Conservation (phyloP, 2,329 filamentous ascomycete species). For the Paecilomyces fulvus region DNA sequence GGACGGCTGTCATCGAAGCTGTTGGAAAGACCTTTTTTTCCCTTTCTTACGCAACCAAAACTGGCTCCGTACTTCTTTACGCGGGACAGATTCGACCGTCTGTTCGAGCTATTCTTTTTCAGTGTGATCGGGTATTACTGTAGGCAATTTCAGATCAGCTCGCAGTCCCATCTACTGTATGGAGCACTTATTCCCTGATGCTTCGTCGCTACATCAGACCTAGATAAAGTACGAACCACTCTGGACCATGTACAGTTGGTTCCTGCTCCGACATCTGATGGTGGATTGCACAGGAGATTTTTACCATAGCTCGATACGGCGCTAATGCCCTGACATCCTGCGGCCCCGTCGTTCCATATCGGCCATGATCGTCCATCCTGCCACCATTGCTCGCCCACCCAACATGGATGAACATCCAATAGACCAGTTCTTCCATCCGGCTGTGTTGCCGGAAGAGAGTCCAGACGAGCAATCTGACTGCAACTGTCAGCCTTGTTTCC, state of each 20-base stretch:
- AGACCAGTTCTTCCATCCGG: slow-evolving; percentile 12
- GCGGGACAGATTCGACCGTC: not conserved
- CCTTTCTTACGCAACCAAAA: not conserved
- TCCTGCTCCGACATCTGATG: not conserved
- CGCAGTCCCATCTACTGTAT: not conserved
- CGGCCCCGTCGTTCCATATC: slow-evolving; percentile 6
- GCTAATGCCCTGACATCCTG: slow-evolving; percentile 8
- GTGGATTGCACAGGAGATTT: not conserved
- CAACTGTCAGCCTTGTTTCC: slow-evolving; percentile 18
- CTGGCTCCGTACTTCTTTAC: not conserved
- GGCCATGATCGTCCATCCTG: slow-evolving; percentile 4
- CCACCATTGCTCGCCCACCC: slow-evolving; percentile 1
- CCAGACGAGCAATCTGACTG: slow-evolving; percentile 14
- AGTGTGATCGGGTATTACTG: not conserved
- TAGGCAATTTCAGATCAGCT: not conserved
- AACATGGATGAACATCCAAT: not conserved
- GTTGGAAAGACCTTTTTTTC: not conserved
- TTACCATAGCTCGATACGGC: not conserved
- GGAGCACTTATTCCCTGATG: not conserved
- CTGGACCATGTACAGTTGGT: not conserved
- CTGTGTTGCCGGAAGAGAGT: slow-evolving; percentile 13
- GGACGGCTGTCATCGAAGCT: not conserved
- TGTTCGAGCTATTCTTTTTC: not conserved
- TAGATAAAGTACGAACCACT: not conserved
- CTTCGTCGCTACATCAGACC: not conserved